phyloP scores from a whole-genome alignment of 1,284 basidiomycete species.

The Malassezia dermatis region DNA sequence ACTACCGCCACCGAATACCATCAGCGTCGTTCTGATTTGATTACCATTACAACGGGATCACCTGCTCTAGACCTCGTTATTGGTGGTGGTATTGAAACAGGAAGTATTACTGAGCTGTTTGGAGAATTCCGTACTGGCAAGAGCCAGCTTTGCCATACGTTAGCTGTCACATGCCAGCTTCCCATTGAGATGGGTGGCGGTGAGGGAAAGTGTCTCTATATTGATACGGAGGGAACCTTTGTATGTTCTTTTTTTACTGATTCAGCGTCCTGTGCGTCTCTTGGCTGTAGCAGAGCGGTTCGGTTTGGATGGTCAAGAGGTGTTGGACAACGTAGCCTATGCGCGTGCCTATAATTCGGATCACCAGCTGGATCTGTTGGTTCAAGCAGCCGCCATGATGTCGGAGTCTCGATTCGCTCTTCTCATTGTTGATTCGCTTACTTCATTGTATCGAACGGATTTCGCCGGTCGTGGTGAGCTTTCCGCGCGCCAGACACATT shows the following conservation, averaged over 20 bases:
- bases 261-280: slow-evolving; percentile 70
- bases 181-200: slow-evolving; percentile 96
- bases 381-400: slow-evolving; percentile 76
- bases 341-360: slow-evolving; percentile 97
- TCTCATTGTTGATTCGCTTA: slow-evolving; percentile 92
- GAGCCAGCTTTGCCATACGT: slow-evolving; percentile 93
- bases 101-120: slow-evolving; percentile 94
- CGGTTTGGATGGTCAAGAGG: slow-evolving; percentile 91
- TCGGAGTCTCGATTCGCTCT: slow-evolving; percentile 69
- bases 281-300: slow-evolving; percentile 89
- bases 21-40: slow-evolving; percentile 83
- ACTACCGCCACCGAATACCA: slow-evolving; percentile 94
- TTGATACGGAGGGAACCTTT: slow-evolving; percentile 98
- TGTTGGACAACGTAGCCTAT: slow-evolving; percentile 96
- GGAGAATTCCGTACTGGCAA: slow-evolving; percentile 98
- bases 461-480: slow-evolving; percentile 92
- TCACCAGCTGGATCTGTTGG: slow-evolving; percentile 82
- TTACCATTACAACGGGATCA: slow-evolving; percentile 92
- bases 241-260: not conserved
- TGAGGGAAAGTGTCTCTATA: slow-evolving; percentile 96
- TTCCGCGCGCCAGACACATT: slow-evolving; percentile 84
- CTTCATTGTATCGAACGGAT: slow-evolving; percentile 88
- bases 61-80: slow-evolving; percentile 90
- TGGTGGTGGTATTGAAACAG: slow-evolving; percentile 96
- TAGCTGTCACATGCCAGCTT: slow-evolving; percentile 94